Evolutionary conservation across 2,329 filamentous ascomycete species (phyloP).

Genomic region (Endothia cerciana): DNA sequence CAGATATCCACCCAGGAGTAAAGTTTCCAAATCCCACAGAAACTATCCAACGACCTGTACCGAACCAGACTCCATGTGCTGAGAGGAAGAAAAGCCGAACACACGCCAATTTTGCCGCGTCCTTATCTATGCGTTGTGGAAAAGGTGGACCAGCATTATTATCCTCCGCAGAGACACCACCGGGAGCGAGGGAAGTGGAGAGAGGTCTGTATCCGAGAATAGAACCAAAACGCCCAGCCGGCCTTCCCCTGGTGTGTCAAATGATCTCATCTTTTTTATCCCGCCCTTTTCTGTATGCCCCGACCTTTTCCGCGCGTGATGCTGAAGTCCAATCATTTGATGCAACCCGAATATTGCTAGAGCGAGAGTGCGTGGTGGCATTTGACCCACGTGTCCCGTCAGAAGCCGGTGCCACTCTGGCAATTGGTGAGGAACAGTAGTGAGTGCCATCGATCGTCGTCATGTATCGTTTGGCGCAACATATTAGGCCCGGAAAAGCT

Average conservation of each 20-base stretch:
- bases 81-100: not conserved
- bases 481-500: not conserved
- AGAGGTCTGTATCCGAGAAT: not conserved
- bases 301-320: not conserved
- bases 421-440: not conserved
- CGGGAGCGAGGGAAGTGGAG: not conserved
- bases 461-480: not conserved
- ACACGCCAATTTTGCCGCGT: slow-evolving; percentile 3
- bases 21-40: not conserved
- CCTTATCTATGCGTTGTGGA: not conserved
- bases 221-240: slow-evolving; percentile 9
- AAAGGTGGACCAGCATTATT: not conserved
- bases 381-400: not conserved
- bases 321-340: not conserved
- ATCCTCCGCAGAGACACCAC: not conserved
- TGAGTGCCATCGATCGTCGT: not conserved
- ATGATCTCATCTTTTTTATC: slow-evolving; percentile 1
- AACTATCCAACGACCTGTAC: not conserved
- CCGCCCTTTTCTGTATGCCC: slow-evolving; percentile 10
- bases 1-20: not conserved
- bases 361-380: not conserved
- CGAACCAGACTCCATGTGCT: not conserved
- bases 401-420: not conserved
- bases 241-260: slow-evolving; percentile 8
- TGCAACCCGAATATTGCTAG: not conserved